Evolutionary conservation across 2,329 filamentous ascomycete species (phyloP).

Genomic region (Colletotrichum tanaceti): DNA sequence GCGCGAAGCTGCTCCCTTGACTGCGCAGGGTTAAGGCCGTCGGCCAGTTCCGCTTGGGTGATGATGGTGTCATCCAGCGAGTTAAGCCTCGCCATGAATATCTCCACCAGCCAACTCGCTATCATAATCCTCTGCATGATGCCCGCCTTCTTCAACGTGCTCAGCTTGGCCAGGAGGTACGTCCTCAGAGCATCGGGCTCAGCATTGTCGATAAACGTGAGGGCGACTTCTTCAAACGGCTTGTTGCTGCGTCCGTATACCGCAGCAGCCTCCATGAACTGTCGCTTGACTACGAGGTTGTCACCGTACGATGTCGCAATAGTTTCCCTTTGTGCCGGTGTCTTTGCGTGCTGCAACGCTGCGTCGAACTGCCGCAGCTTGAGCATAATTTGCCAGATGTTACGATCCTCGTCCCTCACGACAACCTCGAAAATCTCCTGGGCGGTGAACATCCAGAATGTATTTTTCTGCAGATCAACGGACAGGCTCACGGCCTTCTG

Average conservation of each 20-base stretch:
- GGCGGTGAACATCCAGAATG: slow-evolving; percentile 94
- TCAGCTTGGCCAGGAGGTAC: slow-evolving; percentile 87
- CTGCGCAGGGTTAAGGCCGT: slow-evolving; percentile 76
- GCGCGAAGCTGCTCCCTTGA: slow-evolving; percentile 77
- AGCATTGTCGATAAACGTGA: slow-evolving; percentile 88
- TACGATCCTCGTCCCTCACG: slow-evolving; percentile 87
- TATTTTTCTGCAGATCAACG: slow-evolving; percentile 93
- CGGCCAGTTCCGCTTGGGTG: slow-evolving; percentile 84
- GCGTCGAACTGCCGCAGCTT: slow-evolving; percentile 87
- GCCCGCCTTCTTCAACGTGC: slow-evolving; percentile 81
- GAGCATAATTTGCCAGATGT: slow-evolving; percentile 95
- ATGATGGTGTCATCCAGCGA: slow-evolving; percentile 93
- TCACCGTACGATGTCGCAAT: slow-evolving; percentile 94
- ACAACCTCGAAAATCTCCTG: slow-evolving; percentile 95
- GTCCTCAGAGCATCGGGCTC: slow-evolving; percentile 92
- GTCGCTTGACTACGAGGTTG: slow-evolving; percentile 82
- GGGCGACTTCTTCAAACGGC: slow-evolving; percentile 93
- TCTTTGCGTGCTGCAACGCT: slow-evolving; percentile 86
- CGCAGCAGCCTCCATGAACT: slow-evolving; percentile 85
- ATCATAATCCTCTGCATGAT: slow-evolving; percentile 97
- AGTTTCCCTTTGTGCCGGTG: slow-evolving; percentile 84
- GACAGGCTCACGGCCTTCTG: slow-evolving; percentile 86
- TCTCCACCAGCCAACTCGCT: slow-evolving; percentile 92
- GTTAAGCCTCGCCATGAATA: slow-evolving; percentile 98
- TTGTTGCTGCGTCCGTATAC: slow-evolving; percentile 97